Percentiles rank a stretch among this genome's conserved stretches.
Conservation (phyloP, 148 eudicot species). For the Vaccinium darrowii region DNA sequence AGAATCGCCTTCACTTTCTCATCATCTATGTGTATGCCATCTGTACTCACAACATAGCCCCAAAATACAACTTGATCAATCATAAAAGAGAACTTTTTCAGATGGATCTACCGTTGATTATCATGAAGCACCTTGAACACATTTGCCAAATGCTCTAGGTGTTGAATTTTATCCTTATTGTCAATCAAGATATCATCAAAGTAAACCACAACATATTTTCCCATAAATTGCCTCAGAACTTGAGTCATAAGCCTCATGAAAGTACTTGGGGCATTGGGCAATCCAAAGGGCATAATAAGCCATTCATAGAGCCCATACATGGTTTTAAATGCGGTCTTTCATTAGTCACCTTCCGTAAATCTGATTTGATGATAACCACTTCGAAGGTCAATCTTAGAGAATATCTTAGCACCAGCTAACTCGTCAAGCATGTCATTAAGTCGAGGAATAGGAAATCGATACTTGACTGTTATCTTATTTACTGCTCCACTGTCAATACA, state of each 20-base stretch:
- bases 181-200: too few relatives aligned
- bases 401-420: too few relatives aligned
- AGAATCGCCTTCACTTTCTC: neutral
- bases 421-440: neutral
- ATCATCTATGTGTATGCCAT: neutral
- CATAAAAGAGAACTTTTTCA: neutral
- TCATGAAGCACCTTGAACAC: too few relatives aligned
- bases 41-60: neutral
- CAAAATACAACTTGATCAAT: neutral
- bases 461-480: neutral
- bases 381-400: neutral
- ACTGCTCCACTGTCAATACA: conserved; percentile 1
- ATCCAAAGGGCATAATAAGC: neutral
- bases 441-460: neutral
- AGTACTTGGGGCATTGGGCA: neutral
- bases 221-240: neutral
- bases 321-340: neutral
- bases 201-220: too few relatives aligned
- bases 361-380: neutral
- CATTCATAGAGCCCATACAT: neutral
- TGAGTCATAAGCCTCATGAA: conserved; percentile 5
- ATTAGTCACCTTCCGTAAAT: neutral
- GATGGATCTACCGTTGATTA: too few relatives aligned
- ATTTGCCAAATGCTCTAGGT: too few relatives aligned
- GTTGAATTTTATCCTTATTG: too few relatives aligned